Evolutionary conservation across 345 rosid species (phyloP).

Genomic region (Lumnitzera littorea): DNA sequence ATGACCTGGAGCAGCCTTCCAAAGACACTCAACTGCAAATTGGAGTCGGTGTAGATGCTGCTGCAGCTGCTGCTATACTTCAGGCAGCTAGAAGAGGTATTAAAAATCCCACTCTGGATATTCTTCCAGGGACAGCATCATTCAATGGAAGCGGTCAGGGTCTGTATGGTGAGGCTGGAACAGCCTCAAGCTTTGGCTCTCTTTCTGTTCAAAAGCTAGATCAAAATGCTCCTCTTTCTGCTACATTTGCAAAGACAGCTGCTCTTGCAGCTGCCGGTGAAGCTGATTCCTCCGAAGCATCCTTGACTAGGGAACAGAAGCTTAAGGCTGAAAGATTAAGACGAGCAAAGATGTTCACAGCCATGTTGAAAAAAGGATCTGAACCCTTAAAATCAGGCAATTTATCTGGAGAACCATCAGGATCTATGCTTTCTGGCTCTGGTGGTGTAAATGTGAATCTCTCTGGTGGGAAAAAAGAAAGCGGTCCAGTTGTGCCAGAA

Average conservation of each 20-base stretch:
- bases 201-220: conserved; percentile 11
- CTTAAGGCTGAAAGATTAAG: conserved; percentile 88
- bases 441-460: conserved; percentile 19
- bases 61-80: conserved; percentile 87
- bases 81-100: conserved; percentile 89
- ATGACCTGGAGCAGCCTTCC: conserved; percentile 41
- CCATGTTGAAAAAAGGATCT: conserved; percentile 60
- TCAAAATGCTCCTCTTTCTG: conserved; percentile 35
- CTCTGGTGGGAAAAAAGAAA: conserved; percentile 38
- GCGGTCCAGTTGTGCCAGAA: conserved; percentile 33
- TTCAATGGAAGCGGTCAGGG: conserved; percentile 28
- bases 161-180: conserved; percentile 33
- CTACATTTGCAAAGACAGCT: conserved; percentile 36
- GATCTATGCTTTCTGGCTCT: conserved; percentile 37
- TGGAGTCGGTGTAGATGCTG: conserved; percentile 62
- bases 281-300: conserved; percentile 66
- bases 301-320: conserved; percentile 66
- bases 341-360: conserved; percentile 90
- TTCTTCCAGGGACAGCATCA: conserved; percentile 29
- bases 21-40: conserved; percentile 39
- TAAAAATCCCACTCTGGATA: conserved; percentile 57
- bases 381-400: conserved; percentile 38
- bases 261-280: conserved; percentile 53
- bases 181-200: background rate
- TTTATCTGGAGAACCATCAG: conserved; percentile 50